These are phyloP conservation scores for Ophiosphaerella herpotricha DNA, from an alignment of 2,329 filamentous ascomycete species.

Conservation along the genomic window DNA sequence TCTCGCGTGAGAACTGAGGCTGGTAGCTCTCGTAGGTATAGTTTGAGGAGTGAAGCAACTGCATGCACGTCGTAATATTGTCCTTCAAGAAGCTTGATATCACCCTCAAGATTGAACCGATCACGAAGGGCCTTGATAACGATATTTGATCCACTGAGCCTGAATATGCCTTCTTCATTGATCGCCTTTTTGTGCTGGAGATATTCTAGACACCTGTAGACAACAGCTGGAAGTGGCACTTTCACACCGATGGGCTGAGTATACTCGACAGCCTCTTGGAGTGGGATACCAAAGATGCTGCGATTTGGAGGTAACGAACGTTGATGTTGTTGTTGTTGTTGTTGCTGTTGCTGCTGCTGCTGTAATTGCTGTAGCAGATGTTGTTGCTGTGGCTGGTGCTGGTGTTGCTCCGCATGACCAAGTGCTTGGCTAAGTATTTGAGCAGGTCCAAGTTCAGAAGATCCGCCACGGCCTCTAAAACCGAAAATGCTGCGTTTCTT, in stretches of 20 bases:
- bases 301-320: slow-evolving; percentile 53
- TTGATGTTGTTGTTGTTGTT: slow-evolving; percentile 15
- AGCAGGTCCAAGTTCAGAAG: slow-evolving; percentile 62
- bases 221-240: slow-evolving; percentile 83
- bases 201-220: slow-evolving; percentile 95
- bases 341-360: slow-evolving; percentile 18
- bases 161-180: slow-evolving; percentile 92
- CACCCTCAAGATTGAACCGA: slow-evolving; percentile 90
- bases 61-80: slow-evolving; percentile 95
- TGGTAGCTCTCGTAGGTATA: slow-evolving; percentile 90
- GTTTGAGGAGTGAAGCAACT: slow-evolving; percentile 89
- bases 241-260: slow-evolving; percentile 74
- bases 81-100: slow-evolving; percentile 84
- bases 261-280: slow-evolving; percentile 84
- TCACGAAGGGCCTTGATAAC: slow-evolving; percentile 90
- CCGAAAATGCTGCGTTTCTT: slow-evolving; percentile 75
- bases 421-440: slow-evolving; percentile 23
- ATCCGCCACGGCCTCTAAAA: slow-evolving; percentile 68
- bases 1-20: slow-evolving; percentile 90
- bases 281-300: slow-evolving; percentile 77
- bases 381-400: too few species aligned
- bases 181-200: slow-evolving; percentile 80
- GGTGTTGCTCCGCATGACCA: slow-evolving; percentile 4
- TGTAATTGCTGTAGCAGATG: slow-evolving; percentile 1
- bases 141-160: slow-evolving; percentile 93